Conservation (phyloP, 1,284 basidiomycete genomes). For the Chiua sp. region DNA sequence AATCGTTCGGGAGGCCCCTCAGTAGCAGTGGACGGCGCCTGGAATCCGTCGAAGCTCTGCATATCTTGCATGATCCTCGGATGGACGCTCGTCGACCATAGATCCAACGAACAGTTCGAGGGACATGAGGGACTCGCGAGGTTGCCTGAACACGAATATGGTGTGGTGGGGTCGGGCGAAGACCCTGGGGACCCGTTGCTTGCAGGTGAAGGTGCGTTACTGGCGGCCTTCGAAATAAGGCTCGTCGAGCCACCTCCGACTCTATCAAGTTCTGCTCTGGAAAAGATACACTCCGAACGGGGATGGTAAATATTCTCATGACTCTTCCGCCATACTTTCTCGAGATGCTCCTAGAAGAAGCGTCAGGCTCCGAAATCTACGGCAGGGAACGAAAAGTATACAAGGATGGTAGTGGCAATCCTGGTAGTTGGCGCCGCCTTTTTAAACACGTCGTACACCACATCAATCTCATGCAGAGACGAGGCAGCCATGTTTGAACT, state of each 20-base stretch:
- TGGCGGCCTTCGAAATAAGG: constrained; percentile 40
- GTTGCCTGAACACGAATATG: not conserved
- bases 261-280: constrained; percentile 60
- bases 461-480: constrained; percentile 63
- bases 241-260: constrained; percentile 63
- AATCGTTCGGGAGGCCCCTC: constrained; percentile 28
- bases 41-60: constrained; percentile 47
- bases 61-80: constrained; percentile 50
- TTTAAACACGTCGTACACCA: constrained; percentile 55
- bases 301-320: constrained; percentile 51
- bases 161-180: constrained; percentile 1
- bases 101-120: constrained; percentile 9
- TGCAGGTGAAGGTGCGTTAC: constrained; percentile 6
- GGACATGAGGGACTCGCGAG: not conserved
- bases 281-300: constrained; percentile 35
- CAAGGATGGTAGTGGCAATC: constrained; percentile 55
- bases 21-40: constrained; percentile 17
- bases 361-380: not conserved
- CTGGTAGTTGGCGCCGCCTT: constrained; percentile 52
- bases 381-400: constrained; percentile 34
- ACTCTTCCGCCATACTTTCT: constrained; percentile 56
- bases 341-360: constrained; percentile 49
- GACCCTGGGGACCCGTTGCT: constrained; percentile 3
- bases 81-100: constrained; percentile 35
- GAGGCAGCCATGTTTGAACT: constrained; percentile 57